Conservation (phyloP, 805 yeast species). For the Candida manassasensis region DNA sequence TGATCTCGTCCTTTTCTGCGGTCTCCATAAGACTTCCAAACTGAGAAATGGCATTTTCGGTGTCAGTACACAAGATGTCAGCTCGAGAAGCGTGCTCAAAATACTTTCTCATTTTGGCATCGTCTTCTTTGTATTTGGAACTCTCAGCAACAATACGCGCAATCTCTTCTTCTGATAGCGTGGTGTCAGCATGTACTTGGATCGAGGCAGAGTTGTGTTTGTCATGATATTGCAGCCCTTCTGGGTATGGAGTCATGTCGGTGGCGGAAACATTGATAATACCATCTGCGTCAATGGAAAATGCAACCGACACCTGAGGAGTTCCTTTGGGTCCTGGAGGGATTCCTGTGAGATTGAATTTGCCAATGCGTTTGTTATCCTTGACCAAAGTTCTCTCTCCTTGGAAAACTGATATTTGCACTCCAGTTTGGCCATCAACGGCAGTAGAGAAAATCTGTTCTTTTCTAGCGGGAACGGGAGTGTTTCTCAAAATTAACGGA, state of each 20-base stretch:
- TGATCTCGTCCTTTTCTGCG: constrained; percentile 42
- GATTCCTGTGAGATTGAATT: constrained; percentile 65
- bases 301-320: constrained; percentile 73
- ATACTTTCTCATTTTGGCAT: constrained; percentile 53
- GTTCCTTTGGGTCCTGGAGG: constrained; percentile 76
- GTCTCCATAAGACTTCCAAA: constrained; percentile 47
- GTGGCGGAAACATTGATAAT: constrained; percentile 54
- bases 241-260: constrained; percentile 44
- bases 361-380: constrained; percentile 74
- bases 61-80: constrained; percentile 77
- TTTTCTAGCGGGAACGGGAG: constrained; percentile 71
- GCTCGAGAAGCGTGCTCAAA: constrained; percentile 74
- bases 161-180: constrained; percentile 66
- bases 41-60: constrained; percentile 79
- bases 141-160: constrained; percentile 62
- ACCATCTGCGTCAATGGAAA: constrained; percentile 81
- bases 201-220: constrained; percentile 54
- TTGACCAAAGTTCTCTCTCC: constrained; percentile 78
- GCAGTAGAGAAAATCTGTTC: constrained; percentile 77
- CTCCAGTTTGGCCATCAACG: constrained; percentile 82
- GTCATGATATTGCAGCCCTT: constrained; percentile 32
- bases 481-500: constrained; percentile 71
- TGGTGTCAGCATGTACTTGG: constrained; percentile 66
- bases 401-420: constrained; percentile 72
- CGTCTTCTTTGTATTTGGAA: constrained; percentile 54